Percentiles rank a stretch among this genome's conserved stretches.
Conservation (phyloP, 2,329 filamentous ascomycete genomes). For the Exophiala aquamarina region DNA sequence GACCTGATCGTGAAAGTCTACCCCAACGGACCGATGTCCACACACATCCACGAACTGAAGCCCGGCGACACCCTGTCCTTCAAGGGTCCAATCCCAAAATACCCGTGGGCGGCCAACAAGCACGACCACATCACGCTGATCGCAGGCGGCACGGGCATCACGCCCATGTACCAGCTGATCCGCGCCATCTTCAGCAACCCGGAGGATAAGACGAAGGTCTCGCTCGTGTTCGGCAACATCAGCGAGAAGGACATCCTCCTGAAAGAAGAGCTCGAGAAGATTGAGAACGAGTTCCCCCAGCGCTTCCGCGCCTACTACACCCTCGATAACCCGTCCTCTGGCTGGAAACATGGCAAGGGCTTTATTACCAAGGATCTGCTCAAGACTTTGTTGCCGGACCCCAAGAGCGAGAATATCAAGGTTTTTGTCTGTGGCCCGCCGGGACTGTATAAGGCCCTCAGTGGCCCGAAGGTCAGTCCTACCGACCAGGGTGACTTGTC, state of each 20-base stretch:
- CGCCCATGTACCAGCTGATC: slow-evolving; percentile 94
- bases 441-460: slow-evolving; percentile 88
- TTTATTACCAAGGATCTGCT: slow-evolving; percentile 86
- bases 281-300: slow-evolving; percentile 94
- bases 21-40: slow-evolving; percentile 85
- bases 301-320: slow-evolving; percentile 95
- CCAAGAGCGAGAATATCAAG: slow-evolving; percentile 90
- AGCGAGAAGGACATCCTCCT: slow-evolving; percentile 87
- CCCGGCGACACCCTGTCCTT: slow-evolving; percentile 82
- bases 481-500: slow-evolving; percentile 87
- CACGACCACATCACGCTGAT: slow-evolving; percentile 72
- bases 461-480: slow-evolving; percentile 86
- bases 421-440: slow-evolving; percentile 94
- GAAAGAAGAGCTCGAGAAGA: slow-evolving; percentile 76
- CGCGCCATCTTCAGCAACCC: slow-evolving; percentile 95
- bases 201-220: slow-evolving; percentile 95
- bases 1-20: slow-evolving; percentile 94
- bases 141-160: slow-evolving; percentile 95
- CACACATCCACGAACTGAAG: slow-evolving; percentile 78
- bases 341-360: slow-evolving; percentile 75
- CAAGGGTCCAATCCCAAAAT: slow-evolving; percentile 96
- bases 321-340: slow-evolving; percentile 78
- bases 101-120: slow-evolving; percentile 86
- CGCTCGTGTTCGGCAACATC: slow-evolving; percentile 89
- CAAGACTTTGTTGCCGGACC: slow-evolving; percentile 92